Evolutionary conservation across 2,329 filamentous ascomycete genomes (phyloP), one percentile per base, ranked within the genome.

Genomic region (Arthrobotrys conoides): DNA sequence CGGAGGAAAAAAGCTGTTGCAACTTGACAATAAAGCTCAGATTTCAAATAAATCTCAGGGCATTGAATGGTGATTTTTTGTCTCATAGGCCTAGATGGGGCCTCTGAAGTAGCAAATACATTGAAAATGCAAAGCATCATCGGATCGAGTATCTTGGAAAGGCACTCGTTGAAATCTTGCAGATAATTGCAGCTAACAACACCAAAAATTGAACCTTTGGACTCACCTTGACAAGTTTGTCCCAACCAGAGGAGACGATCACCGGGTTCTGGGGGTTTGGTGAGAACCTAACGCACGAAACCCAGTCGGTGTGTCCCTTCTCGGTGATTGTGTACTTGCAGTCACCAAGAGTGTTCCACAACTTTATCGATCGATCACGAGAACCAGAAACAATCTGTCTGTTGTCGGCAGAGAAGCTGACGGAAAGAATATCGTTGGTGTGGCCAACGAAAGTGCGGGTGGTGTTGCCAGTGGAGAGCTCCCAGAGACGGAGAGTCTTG

Each of bases 61-160:
- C 90, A 89, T 89, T 88, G 36, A 72, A 68, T 78, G 92, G 94
- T 95, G 92, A 92, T 90, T 89, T 88, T 88, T 96, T 91, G 93
- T 99, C 95, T 99, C 96, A 98, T 97, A 87, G 93, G 94, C 90
- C 86, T 87, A 88, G 84, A 85, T 86, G 85, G 85, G 86, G 90
- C 93, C 94, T 99, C 96, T 97, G 95, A 98, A 99, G 96, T 98
- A 98, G 96, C 96, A 98, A 98, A 98, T 98, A 98, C 94, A 93
- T 94, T 67, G 85, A 86, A 86, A 85, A 90, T 92, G 91, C 90
- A 92, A 90, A 92, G 89, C 95, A 98, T 98, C 95, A 94, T 96
- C 86, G 90, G 88, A 88, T 86, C 82, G 18, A 33, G 48, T 65
- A 65, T 82, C 80, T 71, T 12, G 72, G 72, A 20, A 20, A 12